These are phyloP conservation scores for Loxodes magnus DNA, from an alignment of 73 alveolate species.

Conservation along the genomic window DNA sequence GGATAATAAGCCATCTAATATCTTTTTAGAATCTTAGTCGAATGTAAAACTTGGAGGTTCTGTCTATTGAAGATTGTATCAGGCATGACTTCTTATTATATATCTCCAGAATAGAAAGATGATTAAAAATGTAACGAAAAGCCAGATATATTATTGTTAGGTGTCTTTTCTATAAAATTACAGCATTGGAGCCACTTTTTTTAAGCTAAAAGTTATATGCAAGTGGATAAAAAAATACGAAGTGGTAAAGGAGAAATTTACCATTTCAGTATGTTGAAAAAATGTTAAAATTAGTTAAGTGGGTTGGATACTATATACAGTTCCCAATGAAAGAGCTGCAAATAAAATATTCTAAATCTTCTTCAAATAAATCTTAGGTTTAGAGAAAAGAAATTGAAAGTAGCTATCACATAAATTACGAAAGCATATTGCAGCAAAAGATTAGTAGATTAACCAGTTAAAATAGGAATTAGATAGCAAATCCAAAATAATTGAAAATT, in stretches of 20 bases:
- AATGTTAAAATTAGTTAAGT: slow-evolving; percentile 56
- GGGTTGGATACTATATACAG: slow-evolving; percentile 66
- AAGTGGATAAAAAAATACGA: slow-evolving; percentile 74
- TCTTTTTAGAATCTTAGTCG: slow-evolving; percentile 60
- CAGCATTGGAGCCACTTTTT: slow-evolving; percentile 82
- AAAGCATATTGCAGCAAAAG: too few relatives aligned
- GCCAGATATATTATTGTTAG: slow-evolving; percentile 90
- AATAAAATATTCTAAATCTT: slow-evolving; percentile 61
- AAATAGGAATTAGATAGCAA: too few relatives aligned
- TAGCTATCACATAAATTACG: slow-evolving; percentile 20
- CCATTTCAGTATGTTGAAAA: slow-evolving; percentile 61
- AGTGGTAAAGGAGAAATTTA: slow-evolving; percentile 59
- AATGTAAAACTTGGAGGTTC: slow-evolving; percentile 88
- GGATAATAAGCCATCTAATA: slow-evolving; percentile 82
- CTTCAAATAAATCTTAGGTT: slow-evolving; percentile 51
- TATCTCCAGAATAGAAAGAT: slow-evolving; percentile 93
- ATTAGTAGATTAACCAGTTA: too few relatives aligned
- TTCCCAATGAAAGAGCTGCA: slow-evolving; percentile 56
- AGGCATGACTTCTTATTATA: slow-evolving; percentile 94
- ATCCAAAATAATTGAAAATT: too few relatives aligned
- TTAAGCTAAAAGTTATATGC: slow-evolving; percentile 73
- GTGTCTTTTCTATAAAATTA: slow-evolving; percentile 79
- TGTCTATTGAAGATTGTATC: slow-evolving; percentile 83
- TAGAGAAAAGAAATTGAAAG: slow-evolving; percentile 65
- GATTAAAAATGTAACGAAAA: slow-evolving; percentile 88